Conservation (phyloP, 805 yeast species). For the Candida ovalis region DNA sequence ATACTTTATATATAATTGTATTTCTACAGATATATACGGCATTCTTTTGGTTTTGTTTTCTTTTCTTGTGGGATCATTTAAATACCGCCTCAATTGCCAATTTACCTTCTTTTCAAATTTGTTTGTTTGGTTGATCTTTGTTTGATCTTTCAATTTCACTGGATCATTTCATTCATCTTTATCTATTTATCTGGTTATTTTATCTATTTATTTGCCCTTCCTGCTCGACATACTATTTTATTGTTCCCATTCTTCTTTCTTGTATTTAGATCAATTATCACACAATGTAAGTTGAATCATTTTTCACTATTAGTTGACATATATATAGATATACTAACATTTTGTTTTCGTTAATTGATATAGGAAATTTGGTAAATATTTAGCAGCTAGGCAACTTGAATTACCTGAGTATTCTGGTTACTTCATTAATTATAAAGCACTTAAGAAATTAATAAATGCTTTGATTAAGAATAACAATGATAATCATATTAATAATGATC, state of each 20-base stretch:
- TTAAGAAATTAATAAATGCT: constrained; percentile 87
- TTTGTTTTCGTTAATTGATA: neutral
- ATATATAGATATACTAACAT: neutral
- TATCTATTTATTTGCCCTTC: too few species aligned
- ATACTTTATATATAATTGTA: neutral
- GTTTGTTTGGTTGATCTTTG: neutral
- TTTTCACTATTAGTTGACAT: too few species aligned
- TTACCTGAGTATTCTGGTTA: constrained; percentile 92
- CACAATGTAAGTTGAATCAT: too few species aligned
- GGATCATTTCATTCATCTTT: too few species aligned
- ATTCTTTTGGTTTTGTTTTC: too few species aligned
- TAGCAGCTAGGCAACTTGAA: constrained; percentile 91
- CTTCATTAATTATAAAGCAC: constrained; percentile 90
- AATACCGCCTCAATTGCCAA: neutral
- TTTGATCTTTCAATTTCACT: neutral
- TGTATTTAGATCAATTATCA: too few species aligned
- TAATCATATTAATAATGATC: constrained; percentile 34
- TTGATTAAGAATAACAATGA: constrained; percentile 41
- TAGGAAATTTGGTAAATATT: constrained; percentile 89
- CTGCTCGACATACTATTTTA: too few species aligned
- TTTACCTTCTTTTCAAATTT: neutral
- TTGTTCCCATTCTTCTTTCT: too few species aligned
- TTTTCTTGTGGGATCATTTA: too few species aligned
- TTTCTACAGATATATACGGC: too few species aligned
- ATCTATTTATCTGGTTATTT: too few species aligned